Evolutionary conservation across 1,284 basidiomycete genomes (phyloP), one percentile per base, ranked within the genome.

Genomic region (Lignosus rhinocerotis): DNA sequence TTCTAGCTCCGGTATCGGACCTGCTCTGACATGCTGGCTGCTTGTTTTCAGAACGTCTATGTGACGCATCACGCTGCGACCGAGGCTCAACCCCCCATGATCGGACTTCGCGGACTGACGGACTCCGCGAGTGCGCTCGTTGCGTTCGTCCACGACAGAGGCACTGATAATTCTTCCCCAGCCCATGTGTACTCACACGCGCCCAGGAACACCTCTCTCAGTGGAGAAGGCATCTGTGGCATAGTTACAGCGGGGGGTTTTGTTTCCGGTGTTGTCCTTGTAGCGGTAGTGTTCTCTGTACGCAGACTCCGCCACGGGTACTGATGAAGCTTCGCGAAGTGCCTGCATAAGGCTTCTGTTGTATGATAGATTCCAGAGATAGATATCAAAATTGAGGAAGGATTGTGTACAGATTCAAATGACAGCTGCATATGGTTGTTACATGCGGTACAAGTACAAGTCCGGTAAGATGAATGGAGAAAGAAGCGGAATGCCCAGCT

Each of bases 21-120:
- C 50, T 36, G 16, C 39, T 31, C 52, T 61, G 44, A 61, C 57
- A 14, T 55, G 39, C 16, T 41, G 12, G 32, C 51, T 42, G 48
- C 47, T 59, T 52, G 21, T 56, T 42, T 32, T 11, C 57, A 83
- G 84, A 86, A 84, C 67, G 79, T 81, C 41, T 85, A 85, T 56
- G 78, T 76, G 44, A 75, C 77, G 34, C 81, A 85, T 61, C 77
- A 80, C 52, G 75, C 72, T 31, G 73, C 73, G 44, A 80, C 76
- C 19, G 65, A 74, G n/a, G 70, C 69, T 4, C 69, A 73, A 41
- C 74, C 78, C 19, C 82, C 83, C 1, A 62, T 67, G 38, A 74
- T 86, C 41, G 83, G 83, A 31, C 72, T 87, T 11, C 65, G 80
- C 59, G 75, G 74, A 52, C 70, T 79, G 41, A 85, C 81, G 2